A percentile compares a stretch with the other conserved stretches of the same genome.
Conservation (phyloP, 2,329 filamentous ascomycete species). For the Ceratocystis huliohia region DNA sequence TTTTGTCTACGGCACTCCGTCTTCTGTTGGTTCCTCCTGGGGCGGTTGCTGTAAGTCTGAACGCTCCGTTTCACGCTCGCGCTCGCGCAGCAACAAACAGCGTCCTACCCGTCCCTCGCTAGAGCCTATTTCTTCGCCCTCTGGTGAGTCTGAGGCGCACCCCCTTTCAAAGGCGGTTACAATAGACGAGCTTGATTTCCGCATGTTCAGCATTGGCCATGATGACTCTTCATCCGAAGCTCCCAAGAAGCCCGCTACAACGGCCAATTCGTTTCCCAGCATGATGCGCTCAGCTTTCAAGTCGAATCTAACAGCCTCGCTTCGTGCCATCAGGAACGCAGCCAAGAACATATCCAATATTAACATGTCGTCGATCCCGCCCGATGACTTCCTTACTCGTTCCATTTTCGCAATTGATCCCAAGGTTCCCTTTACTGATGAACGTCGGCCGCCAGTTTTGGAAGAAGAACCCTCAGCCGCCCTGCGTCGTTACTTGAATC, state of each 20-base stretch:
- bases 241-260: background rate
- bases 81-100: constrained; percentile 25
- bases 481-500: constrained; percentile 55
- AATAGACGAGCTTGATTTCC: constrained; percentile 36
- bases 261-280: constrained; percentile 15
- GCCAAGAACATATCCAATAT: constrained; percentile 51
- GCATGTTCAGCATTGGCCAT: constrained; percentile 23
- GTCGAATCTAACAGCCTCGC: constrained; percentile 55
- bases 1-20: constrained; percentile 37
- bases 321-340: constrained; percentile 50
- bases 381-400: constrained; percentile 54
- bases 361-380: constrained; percentile 50
- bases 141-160: constrained; percentile 39
- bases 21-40: constrained; percentile 38
- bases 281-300: constrained; percentile 40
- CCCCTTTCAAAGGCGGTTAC: constrained; percentile 38
- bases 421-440: constrained; percentile 53
- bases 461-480: constrained; percentile 54
- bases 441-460: constrained; percentile 49
- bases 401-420: constrained; percentile 57
- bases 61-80: constrained; percentile 10
- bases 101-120: constrained; percentile 36
- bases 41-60: constrained; percentile 27
- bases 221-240: constrained; percentile 2
- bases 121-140: constrained; percentile 44